Base-by-base conservation (phyloP, 1,284 basidiomycete species). In the Apiotrichum sp. region DNA sequence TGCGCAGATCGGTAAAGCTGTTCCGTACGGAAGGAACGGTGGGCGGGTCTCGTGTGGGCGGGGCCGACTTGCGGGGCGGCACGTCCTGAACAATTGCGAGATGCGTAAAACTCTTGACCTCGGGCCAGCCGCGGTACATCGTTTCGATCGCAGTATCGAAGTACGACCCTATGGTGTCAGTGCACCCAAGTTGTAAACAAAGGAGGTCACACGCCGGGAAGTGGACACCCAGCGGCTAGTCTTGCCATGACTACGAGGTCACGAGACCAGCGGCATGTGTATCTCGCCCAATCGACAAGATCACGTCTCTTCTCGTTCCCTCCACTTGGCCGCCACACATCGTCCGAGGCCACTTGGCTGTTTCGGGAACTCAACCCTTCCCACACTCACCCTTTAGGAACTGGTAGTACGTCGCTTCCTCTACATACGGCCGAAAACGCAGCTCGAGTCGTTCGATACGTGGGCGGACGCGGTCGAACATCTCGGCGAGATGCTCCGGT, bases 61-160 rank as follows among this genome's bases (percentile, higher is more conserved):
- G 71, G 0, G 66, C 70, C 7, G 71, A 70, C 39, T 64, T 64
- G 16, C 74, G 64, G 31, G 76, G 76, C 6, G 73, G 72, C 6
- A 73, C 62, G 54, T 76, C 75, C 56, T 78, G 75, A 4, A 77
- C 67, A 52, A 78, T 68, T n/a, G 69, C 66, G 38, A 77, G 59
- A 36, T 74, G 68, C 6, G 70, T 75, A 57, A 97, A 76, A 0
- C 60, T 58, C 0, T 70, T 64, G 0, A 57, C 63, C 10, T 64
- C 66, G 16, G 70, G 72, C 75, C 75, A 77, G 10, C 47, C 50
- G 4, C 61, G 62, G 11, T 65, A 66, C 39, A 78, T 65, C 4
- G 68, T 70, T 43, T 77, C 72, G 47, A 78, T 67, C 3, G 73
- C 74, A 1, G 72, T 73, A 60, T 78, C 77, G 55, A 77, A 77